phyloP scores from a whole-genome alignment of 345 rosid species.

The Camelina hispida region DNA sequence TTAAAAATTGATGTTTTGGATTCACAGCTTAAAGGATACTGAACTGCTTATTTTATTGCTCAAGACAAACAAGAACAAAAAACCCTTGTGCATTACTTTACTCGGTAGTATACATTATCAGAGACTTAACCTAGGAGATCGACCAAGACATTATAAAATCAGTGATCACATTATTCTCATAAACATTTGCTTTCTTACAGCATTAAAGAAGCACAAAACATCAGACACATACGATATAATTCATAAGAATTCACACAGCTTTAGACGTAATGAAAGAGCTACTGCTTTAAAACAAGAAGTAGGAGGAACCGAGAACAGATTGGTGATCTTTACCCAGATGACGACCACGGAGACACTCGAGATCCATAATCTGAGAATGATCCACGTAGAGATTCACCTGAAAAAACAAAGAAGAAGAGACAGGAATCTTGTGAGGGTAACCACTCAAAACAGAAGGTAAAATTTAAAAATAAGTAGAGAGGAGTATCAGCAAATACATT shows the following conservation, averaged over 20 bases:
- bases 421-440: slow-evolving; percentile 20
- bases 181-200: slow-evolving; percentile 24
- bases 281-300: slow-evolving; percentile 47
- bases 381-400: slow-evolving; percentile 95
- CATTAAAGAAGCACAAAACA: slow-evolving; percentile 25
- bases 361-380: slow-evolving; percentile 85
- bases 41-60: not conserved
- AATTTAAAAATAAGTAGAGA: not conserved
- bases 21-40: slow-evolving; percentile 12
- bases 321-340: slow-evolving; percentile 62
- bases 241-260: slow-evolving; percentile 25
- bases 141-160: not conserved
- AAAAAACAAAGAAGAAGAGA: slow-evolving; percentile 17
- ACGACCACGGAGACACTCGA: slow-evolving; percentile 82
- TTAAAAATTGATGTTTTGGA: slow-evolving; percentile 4
- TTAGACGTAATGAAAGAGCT: slow-evolving; percentile 18
- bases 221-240: slow-evolving; percentile 16
- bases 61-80: slow-evolving; percentile 9
- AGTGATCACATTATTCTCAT: not conserved
- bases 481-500: slow-evolving; percentile 50
- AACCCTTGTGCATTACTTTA: slow-evolving; percentile 18
- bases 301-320: slow-evolving; percentile 62
- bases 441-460: slow-evolving; percentile 4
- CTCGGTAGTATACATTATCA: slow-evolving; percentile 11
- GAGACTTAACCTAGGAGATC: slow-evolving; percentile 2